Percentiles rank a stretch among this genome's conserved stretches.
phyloP scores from a whole-genome alignment of 495 filamentous ascomycete genomes.

The Aspergillus bridgeri region DNA sequence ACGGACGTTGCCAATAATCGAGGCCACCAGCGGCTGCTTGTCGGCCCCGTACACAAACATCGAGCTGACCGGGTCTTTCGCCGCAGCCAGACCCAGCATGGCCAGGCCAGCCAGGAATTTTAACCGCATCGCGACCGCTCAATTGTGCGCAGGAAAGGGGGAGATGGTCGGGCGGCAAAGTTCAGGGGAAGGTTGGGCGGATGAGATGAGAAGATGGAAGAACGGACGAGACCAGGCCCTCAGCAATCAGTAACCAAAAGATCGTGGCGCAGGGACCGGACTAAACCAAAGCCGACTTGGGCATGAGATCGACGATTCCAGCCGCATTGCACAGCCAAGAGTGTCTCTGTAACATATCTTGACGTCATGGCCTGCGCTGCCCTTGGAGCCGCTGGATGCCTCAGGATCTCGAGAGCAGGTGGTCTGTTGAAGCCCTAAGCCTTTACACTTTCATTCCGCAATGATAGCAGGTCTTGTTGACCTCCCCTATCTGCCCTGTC shows the following conservation, averaged over 20 bases:
- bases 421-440: no score
- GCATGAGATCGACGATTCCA: not conserved
- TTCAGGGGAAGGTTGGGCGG: not conserved
- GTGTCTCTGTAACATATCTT: not conserved
- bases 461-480: no score
- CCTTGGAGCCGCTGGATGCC: no score
- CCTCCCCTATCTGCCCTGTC: no score
- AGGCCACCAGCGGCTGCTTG: slow-evolving; percentile 34
- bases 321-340: no score
- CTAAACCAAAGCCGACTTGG: not conserved
- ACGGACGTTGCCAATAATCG: slow-evolving; percentile 35
- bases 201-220: not conserved
- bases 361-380: not conserved
- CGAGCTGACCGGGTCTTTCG: slow-evolving; percentile 27
- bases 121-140: not conserved
- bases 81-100: slow-evolving; percentile 26
- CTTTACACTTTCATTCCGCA: no score
- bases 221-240: not conserved
- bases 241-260: no score
- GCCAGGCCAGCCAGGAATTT: slow-evolving; percentile 6
- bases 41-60: slow-evolving; percentile 37
- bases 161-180: not conserved
- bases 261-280: not conserved
- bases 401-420: no score
- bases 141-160: not conserved